A percentile compares a stretch with the other conserved stretches of the same genome.
These are phyloP conservation scores for Filosporella fistucella DNA, from an alignment of 495 filamentous ascomycete species.

Conservation along the genomic window DNA sequence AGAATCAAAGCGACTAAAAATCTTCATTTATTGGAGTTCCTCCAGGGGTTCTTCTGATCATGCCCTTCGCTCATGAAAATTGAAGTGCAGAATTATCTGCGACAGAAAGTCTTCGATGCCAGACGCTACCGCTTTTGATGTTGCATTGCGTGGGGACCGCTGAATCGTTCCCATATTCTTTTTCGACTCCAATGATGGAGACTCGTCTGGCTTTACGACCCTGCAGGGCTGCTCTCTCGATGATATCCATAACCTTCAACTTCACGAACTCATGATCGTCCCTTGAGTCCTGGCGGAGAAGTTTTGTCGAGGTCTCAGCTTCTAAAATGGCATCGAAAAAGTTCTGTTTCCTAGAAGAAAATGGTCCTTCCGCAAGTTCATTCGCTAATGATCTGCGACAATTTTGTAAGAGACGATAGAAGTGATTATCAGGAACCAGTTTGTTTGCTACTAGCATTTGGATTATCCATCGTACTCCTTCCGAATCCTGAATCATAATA, in stretches of 20 bases:
- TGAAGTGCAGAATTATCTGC: no score
- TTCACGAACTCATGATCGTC: constrained; percentile 16
- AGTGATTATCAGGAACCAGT: constrained; percentile 25
- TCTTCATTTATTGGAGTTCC: no score
- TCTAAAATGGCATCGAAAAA: not conserved
- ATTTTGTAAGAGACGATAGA: constrained; percentile 28
- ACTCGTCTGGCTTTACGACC: no score
- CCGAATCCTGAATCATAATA: constrained; percentile 27
- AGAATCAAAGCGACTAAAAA: no score
- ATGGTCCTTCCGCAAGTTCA: not conserved
- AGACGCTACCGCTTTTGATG: no score
- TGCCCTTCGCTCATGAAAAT: no score
- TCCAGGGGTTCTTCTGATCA: no score
- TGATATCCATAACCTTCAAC: constrained; percentile 15
- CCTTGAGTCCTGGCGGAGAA: constrained; percentile 8
- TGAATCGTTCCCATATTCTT: no score
- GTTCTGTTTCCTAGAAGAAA: not conserved
- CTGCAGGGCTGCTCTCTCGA: no score
- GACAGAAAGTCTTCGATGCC: no score
- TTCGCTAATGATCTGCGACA: constrained; percentile 15
- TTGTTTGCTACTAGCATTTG: constrained; percentile 23
- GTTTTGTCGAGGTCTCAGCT: constrained; percentile 8
- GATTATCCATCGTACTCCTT: constrained; percentile 29
- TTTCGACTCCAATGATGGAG: no score
- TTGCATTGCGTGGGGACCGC: no score